Evolutionary conservation across 805 yeast species (phyloP), one percentile per base, ranked within the genome.

Genomic region (Ogataea kodamae): DNA sequence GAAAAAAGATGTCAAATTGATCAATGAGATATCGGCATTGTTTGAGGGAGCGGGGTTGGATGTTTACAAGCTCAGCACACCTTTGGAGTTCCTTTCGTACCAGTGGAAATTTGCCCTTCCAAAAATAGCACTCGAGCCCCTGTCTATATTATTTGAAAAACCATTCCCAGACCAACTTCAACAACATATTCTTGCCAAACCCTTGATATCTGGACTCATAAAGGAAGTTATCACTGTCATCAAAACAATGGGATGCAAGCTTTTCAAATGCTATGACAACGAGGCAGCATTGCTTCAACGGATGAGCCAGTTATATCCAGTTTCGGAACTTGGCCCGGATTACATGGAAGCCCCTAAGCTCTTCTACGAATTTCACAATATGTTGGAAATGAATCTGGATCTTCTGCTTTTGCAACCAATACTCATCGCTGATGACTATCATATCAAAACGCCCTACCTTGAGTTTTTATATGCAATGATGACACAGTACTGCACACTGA

Each of bases 51-150:
- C 65, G 22, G 57, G 60, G 37, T 60, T 69, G 28, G 68, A 68
- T 28, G 69, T 72, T 30, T 64, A 75, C 44, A 72, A 72, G 49
- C 63, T 76, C 35, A 59, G 66, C 37, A 64, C 70, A 45, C 65
- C 76, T 28, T 60, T 69, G 35, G 86, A 77, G 43, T 81, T 76
- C 49, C 63, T 75, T 57, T 73, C 79, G 9, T 80, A 80, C 49
- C 92, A 87, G 58, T 88, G 96, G 96, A 78, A 81, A 54, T 68
- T 84, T 37, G 89, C 94, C 1, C 68, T 87, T 35, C 86, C 95
- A 6, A 71, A 76, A 36, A 74, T 87, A 25, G 80, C 88, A 14
- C 76, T 88, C 52, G 84, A 81, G 55, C 87, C 95, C 5, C 63
- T 88, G 26, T 65, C 86, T 20, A 70, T 88, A 15, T 51, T 85